Percentiles rank a stretch among this genome's conserved stretches.
Conservation (phyloP, 768 basidiomycete genomes). For the Lentinula raphanica region DNA sequence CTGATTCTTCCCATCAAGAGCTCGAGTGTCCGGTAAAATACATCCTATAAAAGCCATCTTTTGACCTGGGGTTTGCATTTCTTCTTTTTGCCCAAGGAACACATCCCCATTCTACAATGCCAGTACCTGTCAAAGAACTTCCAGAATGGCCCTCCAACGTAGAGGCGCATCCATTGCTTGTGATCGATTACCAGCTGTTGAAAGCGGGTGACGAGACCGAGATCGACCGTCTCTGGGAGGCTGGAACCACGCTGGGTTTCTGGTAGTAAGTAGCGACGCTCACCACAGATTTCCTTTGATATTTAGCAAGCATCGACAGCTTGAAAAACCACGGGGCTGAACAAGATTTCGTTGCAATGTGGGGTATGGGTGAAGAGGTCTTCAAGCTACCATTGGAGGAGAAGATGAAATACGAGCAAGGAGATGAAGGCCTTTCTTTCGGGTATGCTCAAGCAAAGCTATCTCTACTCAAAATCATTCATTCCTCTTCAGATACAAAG, state of each 20-base stretch:
- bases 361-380: constrained; percentile 31
- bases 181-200: constrained; percentile 38
- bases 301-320: constrained; percentile 11
- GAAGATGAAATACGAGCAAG: constrained; percentile 33
- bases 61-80: background rate
- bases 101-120: background rate
- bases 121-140: constrained; percentile 5
- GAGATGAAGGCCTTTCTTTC: constrained; percentile 28
- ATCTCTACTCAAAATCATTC: background rate
- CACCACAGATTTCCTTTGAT: background rate
- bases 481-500: constrained; percentile 29
- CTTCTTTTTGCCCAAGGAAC: background rate
- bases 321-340: constrained; percentile 35
- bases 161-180: constrained; percentile 35
- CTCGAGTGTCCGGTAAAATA: background rate
- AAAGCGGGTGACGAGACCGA: constrained; percentile 28
- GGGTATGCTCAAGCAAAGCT: constrained; percentile 15
- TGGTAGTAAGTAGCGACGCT: constrained; percentile 36
- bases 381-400: constrained; percentile 31
- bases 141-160: constrained; percentile 38
- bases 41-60: background rate
- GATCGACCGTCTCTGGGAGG: constrained; percentile 35
- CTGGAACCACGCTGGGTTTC: constrained; percentile 40
- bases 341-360: constrained; percentile 28
- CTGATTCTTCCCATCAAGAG: background rate